Base-by-base conservation (phyloP, 2,329 filamentous ascomycete species). In the Juglanconis sp. region DNA sequence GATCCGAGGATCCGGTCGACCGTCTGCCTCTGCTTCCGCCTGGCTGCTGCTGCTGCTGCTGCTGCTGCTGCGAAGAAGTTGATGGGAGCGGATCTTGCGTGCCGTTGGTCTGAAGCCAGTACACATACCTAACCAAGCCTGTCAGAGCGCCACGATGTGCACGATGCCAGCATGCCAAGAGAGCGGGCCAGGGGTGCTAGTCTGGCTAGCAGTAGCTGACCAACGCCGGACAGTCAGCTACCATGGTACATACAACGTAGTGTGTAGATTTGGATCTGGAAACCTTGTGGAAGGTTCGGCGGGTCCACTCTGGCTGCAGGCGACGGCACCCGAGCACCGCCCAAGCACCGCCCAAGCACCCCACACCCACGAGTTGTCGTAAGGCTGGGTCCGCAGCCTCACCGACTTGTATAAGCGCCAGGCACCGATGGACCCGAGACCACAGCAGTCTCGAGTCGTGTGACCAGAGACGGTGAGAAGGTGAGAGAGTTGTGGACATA, bases 351-450 rank as follows among this genome's bases (percentile, higher is more conserved):
- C 17, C 17, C 46, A 46, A 11, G 46, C 46, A 11, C 46, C 31
- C 46, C 46, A 48, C 46, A 48, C 34, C 50, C 53, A 56, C 53
- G 53, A 56, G 53, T 50, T 38, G 50, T 34, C 24, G 40, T 54
- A 57, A 51, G 48, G 55, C 55, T 57, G 48, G 47, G 9, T 38
- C 55, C 55, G 32, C 48, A 47, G 38, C 55, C 55, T 57, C 55
- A 57, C 55, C 55, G 55, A 57, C 55, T 57, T 35, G 55, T 40
- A 24, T 52, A 42, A 51, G 55, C 47, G 55, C 42, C 55, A 57
- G 55, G 55, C 44, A 51, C 55, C 30, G 46, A 49, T 51, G 55
- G 55, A 32, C 32, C 55, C 46, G 46, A 51, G 42, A 30, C 42
- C 47, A 51, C 55, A 57, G 48, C 55, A 57, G 30, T 15, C 17